Conservation (phyloP, 352 stramenopile species). For the Thraustochytrium striatum region DNA sequence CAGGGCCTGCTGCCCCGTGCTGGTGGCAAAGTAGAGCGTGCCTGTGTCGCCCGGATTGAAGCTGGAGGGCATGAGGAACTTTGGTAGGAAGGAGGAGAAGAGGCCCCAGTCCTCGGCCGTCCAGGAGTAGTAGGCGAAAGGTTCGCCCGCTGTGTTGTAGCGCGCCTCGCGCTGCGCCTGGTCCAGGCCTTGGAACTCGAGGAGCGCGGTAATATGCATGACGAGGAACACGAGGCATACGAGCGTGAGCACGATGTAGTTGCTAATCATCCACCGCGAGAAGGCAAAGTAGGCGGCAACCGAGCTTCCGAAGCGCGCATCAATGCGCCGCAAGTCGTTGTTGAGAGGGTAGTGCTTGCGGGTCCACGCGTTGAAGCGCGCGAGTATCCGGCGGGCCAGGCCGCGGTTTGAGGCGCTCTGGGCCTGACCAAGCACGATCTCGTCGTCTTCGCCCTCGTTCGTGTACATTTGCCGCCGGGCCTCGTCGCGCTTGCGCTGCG, state of each 20-base stretch:
- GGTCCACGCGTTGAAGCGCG: constrained; percentile 53
- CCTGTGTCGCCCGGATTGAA: constrained; percentile 61
- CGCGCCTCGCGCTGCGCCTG: constrained; percentile 48
- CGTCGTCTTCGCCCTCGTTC: constrained; percentile 55
- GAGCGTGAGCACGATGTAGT: constrained; percentile 63
- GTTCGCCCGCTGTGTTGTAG: neutral
- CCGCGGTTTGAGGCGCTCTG: constrained; percentile 55
- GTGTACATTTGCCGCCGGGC: constrained; percentile 64
- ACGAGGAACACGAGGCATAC: constrained; percentile 62
- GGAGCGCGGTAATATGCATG: constrained; percentile 60
- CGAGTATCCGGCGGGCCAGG: neutral
- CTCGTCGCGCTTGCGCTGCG: constrained; percentile 63
- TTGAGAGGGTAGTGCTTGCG: constrained; percentile 61
- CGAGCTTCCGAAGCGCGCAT: constrained; percentile 70
- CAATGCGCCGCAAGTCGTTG: constrained; percentile 67
- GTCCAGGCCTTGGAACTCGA: neutral
- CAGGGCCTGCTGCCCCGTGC: neutral
- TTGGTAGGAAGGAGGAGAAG: constrained; percentile 61
- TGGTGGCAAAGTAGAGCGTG: constrained; percentile 9
- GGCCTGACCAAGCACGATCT: constrained; percentile 12
- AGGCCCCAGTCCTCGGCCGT: constrained; percentile 53
- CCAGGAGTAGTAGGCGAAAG: constrained; percentile 9
- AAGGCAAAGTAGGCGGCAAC: constrained; percentile 74
- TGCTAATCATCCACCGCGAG: constrained; percentile 70
- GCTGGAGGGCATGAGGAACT: constrained; percentile 63